Evolutionary conservation across 73 alveolate genomes (phyloP).

Genomic region (Effrenium voratum): DNA sequence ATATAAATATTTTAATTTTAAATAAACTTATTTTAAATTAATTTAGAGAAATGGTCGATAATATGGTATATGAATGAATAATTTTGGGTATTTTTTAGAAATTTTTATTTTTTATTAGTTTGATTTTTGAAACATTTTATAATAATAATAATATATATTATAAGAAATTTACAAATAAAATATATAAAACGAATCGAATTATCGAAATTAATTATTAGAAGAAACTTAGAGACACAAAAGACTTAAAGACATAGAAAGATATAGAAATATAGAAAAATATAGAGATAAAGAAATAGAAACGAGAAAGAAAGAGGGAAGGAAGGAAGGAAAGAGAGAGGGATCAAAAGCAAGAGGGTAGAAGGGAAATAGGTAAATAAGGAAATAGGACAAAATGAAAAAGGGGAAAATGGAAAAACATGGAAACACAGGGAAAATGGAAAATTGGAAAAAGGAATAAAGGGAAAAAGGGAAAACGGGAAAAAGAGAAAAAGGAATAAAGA

Average conservation of each 20-base stretch:
- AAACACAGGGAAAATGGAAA: background rate
- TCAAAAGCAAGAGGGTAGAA: background rate
- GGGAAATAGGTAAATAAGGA: background rate
- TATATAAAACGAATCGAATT: no score
- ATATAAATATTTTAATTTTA: background rate
- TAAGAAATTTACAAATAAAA: no score
- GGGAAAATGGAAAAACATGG: background rate
- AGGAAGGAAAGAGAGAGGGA: background rate
- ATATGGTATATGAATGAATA: no score
- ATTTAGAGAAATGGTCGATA: background rate
- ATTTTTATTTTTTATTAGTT: no score
- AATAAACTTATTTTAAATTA: background rate
- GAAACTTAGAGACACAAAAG: background rate
- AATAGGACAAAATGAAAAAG: background rate
- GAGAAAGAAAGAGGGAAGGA: no score
- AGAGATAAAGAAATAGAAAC: background rate
- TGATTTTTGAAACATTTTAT: no score
- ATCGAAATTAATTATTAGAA: no score
- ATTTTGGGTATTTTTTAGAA: no score
- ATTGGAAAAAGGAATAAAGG: background rate
- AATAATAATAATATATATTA: no score
- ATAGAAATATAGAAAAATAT: background rate
- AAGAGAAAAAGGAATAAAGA: background rate
- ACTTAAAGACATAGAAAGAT: background rate
- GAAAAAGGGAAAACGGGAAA: background rate